Evolutionary conservation across 495 filamentous ascomycete genomes (phyloP), one percentile per base, ranked within the genome.

Genomic region (Rostrohypoxylon terebratum): DNA sequence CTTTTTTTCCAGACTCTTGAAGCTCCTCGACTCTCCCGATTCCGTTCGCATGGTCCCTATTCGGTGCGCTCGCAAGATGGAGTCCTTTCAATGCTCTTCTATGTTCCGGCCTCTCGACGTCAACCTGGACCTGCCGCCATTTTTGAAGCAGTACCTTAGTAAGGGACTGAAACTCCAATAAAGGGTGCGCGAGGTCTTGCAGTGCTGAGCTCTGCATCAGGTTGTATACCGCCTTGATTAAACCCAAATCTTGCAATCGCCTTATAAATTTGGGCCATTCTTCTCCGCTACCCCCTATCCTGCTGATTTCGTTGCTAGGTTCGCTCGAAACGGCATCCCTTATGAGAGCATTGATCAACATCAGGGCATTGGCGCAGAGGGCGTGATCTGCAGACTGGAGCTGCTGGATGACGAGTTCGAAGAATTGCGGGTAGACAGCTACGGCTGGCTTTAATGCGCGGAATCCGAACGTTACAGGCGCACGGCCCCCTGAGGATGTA

Each of bases 241-340:
- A 89, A 0, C 96, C 96, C 23, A 98, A 81, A 80, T 98, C 95
- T 77, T 98, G 96, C 63, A 98, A 80, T 73, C 88, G 86, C 80
- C 96, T 96, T 63, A 99, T 95, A 75, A 98, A 97, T 67, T 91
- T 94, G 14, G 94, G 93, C 96, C 96, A 99, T 77, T 98, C 94
- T 72, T 89, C 87, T 23, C 84, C 86, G 20, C 66, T 74, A 1
- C 79, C 82, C 62, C 55, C 69, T 1, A 73, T 75, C 72, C 78
- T 83, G 16, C 66, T 20, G 3, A 58, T 77, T 57, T 73, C 74
- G 59, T 73, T 57, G 55, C 72, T 58, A 57, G 71, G 14, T 57
- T 95, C 93, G 78, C 89, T 91, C n/a, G 92, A 90, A 55, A 98
- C 90, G 2, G 94, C 92, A 79, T 99, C 96, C 51, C 96, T 87